These are phyloP conservation scores for Rhododendron molle DNA, from an alignment of 148 eudicot species.

Conservation along the genomic window DNA sequence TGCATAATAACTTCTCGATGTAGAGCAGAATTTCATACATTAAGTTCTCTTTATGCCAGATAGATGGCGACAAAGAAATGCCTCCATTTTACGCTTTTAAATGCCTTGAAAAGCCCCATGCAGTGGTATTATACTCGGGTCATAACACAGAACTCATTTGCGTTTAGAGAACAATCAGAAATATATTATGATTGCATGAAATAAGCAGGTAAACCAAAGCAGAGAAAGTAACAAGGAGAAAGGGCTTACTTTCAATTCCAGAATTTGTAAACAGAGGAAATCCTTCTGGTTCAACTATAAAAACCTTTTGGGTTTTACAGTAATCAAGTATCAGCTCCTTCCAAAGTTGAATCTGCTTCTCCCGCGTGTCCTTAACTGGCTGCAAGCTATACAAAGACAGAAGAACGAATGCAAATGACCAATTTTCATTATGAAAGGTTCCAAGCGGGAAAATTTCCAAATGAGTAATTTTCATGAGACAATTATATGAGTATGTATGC, in stretches of 20 bases:
- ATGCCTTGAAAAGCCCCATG: background rate
- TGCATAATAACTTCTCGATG: background rate
- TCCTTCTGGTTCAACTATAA: conserved; percentile 67
- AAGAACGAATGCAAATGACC: background rate
- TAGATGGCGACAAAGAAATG: background rate
- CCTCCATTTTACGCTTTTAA: background rate
- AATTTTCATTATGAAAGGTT: background rate
- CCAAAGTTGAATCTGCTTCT: conserved; percentile 94
- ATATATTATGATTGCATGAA: background rate
- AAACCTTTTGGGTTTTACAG: conserved; percentile 75
- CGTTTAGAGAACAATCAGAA: background rate
- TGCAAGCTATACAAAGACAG: conserved; percentile 51
- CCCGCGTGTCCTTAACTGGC: conserved; percentile 93
- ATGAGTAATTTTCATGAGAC: background rate
- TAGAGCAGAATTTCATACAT: background rate
- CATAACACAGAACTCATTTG: background rate
- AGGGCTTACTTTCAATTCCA: conserved; percentile 65
- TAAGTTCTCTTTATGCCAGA: background rate
- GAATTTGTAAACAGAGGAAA: conserved; percentile 76
- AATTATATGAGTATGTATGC: background rate
- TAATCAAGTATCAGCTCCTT: conserved; percentile 89
- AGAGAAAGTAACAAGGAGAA: background rate
- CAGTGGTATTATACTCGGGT: background rate
- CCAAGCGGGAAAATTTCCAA: background rate
- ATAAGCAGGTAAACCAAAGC: background rate